Conservation (phyloP, 2,329 filamentous ascomycete species). For the Chalaropsis ovoidea region DNA sequence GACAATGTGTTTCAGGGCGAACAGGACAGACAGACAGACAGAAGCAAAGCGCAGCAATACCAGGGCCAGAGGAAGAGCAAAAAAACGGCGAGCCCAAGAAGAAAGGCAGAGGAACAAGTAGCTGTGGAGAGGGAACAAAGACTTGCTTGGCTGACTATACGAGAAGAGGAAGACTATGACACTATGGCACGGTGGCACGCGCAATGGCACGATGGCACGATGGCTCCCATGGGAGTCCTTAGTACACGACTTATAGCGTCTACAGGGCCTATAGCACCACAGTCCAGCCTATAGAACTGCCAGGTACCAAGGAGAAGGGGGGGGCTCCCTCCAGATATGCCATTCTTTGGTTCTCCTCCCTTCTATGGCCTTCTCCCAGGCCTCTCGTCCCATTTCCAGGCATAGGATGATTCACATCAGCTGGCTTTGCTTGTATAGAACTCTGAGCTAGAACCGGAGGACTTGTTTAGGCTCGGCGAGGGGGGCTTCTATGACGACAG, state of each 20-base stretch:
- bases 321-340: background rate
- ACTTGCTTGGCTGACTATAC: slow-evolving; percentile 1
- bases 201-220: background rate
- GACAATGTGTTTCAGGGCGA: slow-evolving; percentile 12
- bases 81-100: no score
- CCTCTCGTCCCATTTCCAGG: no score
- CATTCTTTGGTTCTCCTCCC: background rate
- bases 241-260: background rate
- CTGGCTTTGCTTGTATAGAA: background rate
- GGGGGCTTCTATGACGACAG: no score
- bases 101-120: background rate
- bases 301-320: background rate
- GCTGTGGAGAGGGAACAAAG: slow-evolving; percentile 3
- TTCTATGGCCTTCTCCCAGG: background rate
- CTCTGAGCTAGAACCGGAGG: background rate
- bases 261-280: background rate
- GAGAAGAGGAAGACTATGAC: slow-evolving; percentile 12
- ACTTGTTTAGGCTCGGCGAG: background rate
- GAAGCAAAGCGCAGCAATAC: background rate
- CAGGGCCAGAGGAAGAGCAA: background rate
- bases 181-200: background rate
- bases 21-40: background rate
- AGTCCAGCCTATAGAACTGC: background rate
- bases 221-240: background rate
- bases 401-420: background rate